Evolutionary conservation across 1,284 basidiomycete genomes (phyloP).

Genomic region (Rhodotorula sp.): DNA sequence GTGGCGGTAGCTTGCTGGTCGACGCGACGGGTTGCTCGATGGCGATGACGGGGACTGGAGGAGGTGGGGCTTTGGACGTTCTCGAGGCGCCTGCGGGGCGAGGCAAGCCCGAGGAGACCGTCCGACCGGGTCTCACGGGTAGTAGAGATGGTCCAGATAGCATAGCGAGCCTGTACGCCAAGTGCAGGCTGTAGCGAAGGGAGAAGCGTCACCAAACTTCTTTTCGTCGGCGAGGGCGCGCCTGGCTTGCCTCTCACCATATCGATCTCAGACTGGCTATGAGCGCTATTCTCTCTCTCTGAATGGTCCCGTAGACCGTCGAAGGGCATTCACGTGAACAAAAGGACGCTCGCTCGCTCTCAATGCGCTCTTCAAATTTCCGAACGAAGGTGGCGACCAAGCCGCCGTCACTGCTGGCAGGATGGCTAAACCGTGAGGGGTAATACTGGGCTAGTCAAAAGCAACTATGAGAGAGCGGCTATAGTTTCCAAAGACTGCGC

Average conservation of each 20-base stretch:
- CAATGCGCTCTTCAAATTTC: neutral
- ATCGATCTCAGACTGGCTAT: no score
- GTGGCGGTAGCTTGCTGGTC: neutral
- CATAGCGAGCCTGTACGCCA: neutral
- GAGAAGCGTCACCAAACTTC: no score
- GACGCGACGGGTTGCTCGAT: neutral
- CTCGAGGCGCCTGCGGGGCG: neutral
- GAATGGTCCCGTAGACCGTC: no score
- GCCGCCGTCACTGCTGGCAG: no score
- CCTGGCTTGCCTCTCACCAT: neutral
- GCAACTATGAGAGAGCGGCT: no score
- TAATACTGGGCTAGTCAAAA: no score
- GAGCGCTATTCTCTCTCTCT: neutral
- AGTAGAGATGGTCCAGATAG: slow-evolving; percentile 6
- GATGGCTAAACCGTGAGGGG: no score
- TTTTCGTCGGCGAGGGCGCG: neutral
- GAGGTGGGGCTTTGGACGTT: neutral
- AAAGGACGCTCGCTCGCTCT: neutral
- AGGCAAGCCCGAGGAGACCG: neutral
- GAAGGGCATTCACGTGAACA: neutral
- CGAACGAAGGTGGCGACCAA: neutral
- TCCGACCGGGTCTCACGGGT: neutral
- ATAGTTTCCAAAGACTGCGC: no score
- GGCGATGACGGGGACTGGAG: neutral
- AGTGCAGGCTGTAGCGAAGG: neutral